phyloP scores from a whole-genome alignment of 2,329 filamentous ascomycete species.

The Fusarium pseudocircinatum region DNA sequence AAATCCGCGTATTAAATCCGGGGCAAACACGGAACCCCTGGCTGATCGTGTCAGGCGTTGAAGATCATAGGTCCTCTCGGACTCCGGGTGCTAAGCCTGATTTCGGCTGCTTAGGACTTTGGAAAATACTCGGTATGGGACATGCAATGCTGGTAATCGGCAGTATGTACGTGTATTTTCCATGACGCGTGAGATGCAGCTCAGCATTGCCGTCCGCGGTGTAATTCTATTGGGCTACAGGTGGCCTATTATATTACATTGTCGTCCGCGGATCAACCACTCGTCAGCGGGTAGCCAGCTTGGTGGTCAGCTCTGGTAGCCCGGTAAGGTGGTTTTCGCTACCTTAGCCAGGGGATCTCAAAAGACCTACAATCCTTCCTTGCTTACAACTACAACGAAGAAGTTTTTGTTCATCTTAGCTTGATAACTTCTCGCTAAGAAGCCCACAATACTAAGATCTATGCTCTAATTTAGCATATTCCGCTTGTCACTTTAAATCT shows the following conservation, averaged over 20 bases:
- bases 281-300: background rate
- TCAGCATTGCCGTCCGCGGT: background rate
- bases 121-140: background rate
- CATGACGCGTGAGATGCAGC: background rate
- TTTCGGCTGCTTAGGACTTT: background rate
- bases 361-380: background rate
- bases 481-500: background rate
- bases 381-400: background rate
- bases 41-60: slow-evolving; percentile 7
- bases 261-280: background rate
- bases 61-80: slow-evolving; percentile 13
- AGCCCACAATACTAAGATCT: background rate
- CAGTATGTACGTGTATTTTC: background rate
- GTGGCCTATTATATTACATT: slow-evolving; percentile 8
- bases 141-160: background rate
- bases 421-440: background rate
- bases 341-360: background rate
- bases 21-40: slow-evolving; percentile 20
- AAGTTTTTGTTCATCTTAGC: background rate
- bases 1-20: slow-evolving; percentile 15
- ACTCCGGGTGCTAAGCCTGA: background rate
- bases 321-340: background rate
- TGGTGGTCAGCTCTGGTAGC: slow-evolving; percentile 1
- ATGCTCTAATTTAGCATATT: background rate
- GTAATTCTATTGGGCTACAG: slow-evolving; percentile 23